These are phyloP conservation scores for Yarrowia sp. DNA, from an alignment of 805 yeast genomes.

Conservation along the genomic window DNA sequence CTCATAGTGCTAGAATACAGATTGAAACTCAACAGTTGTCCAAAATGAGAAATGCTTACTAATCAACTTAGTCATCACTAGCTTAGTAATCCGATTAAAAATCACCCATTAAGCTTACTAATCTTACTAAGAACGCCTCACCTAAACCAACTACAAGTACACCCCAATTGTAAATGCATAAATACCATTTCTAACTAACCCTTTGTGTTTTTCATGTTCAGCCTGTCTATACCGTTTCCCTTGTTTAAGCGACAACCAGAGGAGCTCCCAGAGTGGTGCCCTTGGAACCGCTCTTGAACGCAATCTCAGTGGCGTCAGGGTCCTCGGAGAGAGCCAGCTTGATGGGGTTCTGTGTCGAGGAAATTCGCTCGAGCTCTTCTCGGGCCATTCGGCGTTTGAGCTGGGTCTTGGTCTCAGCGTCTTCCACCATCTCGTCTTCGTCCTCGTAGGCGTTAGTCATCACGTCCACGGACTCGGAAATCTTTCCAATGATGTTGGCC, in stretches of 20 bases:
- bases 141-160: too few relatives aligned
- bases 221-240: not conserved
- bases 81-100: too few relatives aligned
- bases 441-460: conserved; percentile 55
- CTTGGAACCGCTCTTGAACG: conserved; percentile 59
- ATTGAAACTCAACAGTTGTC: too few relatives aligned
- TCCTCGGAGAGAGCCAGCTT: conserved; percentile 64
- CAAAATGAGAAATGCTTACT: too few relatives aligned
- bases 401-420: conserved; percentile 42
- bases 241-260: conserved; percentile 19
- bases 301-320: conserved; percentile 56
- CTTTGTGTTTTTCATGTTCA: not conserved
- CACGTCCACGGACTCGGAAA: conserved; percentile 47
- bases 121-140: too few relatives aligned
- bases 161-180: too few relatives aligned
- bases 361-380: conserved; percentile 55
- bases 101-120: too few relatives aligned
- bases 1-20: too few relatives aligned
- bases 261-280: conserved; percentile 90
- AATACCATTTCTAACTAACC: conserved; percentile 8
- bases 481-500: conserved; percentile 55
- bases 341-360: conserved; percentile 42
- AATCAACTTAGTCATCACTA: too few relatives aligned
- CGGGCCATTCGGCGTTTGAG: conserved; percentile 53
- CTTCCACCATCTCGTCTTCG: conserved; percentile 44